phyloP scores from a whole-genome alignment of 2,329 filamentous ascomycete genomes.

The Colletotrichum theobromicola region DNA sequence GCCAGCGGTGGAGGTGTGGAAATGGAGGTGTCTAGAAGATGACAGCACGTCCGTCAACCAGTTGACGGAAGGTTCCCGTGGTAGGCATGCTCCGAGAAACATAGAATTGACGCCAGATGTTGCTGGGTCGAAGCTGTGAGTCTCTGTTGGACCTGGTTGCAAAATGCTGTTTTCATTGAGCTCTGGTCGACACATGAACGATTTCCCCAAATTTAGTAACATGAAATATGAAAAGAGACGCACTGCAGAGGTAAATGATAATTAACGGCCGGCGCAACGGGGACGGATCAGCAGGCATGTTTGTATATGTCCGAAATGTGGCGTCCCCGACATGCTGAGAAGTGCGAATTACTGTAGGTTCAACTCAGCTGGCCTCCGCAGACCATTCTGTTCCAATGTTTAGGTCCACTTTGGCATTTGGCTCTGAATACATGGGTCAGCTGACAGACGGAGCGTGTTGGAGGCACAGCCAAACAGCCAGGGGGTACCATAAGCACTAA shows the following conservation, averaged over 20 bases:
- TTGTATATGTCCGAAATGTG: background rate
- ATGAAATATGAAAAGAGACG: background rate
- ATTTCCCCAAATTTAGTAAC: background rate
- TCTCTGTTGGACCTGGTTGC: background rate
- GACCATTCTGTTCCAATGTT: background rate
- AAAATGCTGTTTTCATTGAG: too few relatives aligned
- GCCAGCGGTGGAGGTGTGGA: slow-evolving; percentile 24
- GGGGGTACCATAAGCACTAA: background rate
- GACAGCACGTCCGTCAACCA: background rate
- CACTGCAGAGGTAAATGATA: background rate
- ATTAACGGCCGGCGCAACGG: background rate
- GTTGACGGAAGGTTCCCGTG: background rate
- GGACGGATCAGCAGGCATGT: background rate
- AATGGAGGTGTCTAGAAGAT: slow-evolving; percentile 13
- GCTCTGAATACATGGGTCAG: background rate
- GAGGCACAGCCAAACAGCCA: background rate
- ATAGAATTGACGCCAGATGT: background rate
- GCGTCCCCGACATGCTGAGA: background rate
- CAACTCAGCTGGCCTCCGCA: background rate
- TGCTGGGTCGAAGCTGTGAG: background rate
- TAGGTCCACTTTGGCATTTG: background rate
- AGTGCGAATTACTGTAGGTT: background rate
- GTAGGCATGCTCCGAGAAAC: background rate
- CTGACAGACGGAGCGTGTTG: background rate
- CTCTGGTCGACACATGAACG: background rate